These are phyloP conservation scores for Guyanaporus albipodus DNA, from an alignment of 768 basidiomycete species.

Conservation along the genomic window DNA sequence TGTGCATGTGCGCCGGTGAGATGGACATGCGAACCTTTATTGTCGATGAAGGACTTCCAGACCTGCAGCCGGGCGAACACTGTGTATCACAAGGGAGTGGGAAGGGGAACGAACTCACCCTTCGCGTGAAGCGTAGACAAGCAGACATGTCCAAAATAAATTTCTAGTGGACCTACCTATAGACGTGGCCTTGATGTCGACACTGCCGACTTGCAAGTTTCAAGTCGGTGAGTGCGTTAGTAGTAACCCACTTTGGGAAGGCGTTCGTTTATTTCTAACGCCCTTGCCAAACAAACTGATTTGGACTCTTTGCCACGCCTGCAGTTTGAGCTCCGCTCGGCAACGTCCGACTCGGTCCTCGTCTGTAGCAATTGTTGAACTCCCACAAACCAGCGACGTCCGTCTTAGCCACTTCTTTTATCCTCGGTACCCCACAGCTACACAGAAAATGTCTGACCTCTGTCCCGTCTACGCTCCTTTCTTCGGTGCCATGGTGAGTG, in stretches of 20 bases:
- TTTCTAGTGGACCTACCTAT: not conserved
- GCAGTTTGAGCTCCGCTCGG: conserved; percentile 25
- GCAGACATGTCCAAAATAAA: conserved; percentile 45
- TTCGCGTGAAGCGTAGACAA: conserved; percentile 66
- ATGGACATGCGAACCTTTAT: conserved; percentile 53
- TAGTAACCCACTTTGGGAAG: not conserved
- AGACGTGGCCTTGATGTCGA: no score
- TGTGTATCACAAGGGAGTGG: not conserved
- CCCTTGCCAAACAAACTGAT: conserved; percentile 24
- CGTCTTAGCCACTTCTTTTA: not conserved
- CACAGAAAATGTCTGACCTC: conserved; percentile 60
- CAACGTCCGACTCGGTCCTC: conserved; percentile 11
- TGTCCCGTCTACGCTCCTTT: conserved; percentile 97
- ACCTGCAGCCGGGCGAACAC: conserved; percentile 39
- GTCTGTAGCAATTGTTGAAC: conserved; percentile 7
- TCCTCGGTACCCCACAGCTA: conserved; percentile 3
- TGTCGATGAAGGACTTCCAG: conserved; percentile 77
- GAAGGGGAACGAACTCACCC: conserved; percentile 36
- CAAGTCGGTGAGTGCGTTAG: no score
- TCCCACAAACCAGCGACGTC: conserved; percentile 1
- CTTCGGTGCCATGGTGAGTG: conserved; percentile 91
- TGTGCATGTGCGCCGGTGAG: rapidly evolving
- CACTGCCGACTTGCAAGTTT: no score
- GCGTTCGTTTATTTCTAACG: conserved; percentile 32
- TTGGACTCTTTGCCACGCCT: conserved; percentile 4